These are phyloP conservation scores for Rhodotorula kratochvilovae DNA, from an alignment of 768 basidiomycete genomes.

Conservation along the genomic window DNA sequence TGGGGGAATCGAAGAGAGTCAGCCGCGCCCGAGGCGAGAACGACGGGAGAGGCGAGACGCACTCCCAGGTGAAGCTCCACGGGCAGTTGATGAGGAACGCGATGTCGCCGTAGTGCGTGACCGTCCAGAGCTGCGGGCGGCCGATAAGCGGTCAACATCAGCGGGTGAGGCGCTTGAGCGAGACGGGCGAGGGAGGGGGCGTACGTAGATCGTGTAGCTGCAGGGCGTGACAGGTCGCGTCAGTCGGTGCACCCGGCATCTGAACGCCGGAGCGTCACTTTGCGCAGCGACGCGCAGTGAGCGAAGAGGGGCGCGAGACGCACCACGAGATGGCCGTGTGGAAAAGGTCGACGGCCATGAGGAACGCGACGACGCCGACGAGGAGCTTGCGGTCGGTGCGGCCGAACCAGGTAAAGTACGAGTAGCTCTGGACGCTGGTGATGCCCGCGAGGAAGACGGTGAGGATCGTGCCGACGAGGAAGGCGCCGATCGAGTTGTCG, in stretches of 20 bases:
- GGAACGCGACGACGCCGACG: not conserved
- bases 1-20: rapidly evolving
- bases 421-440: slow-evolving; percentile 2
- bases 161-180: too few relatives aligned
- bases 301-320: not conserved
- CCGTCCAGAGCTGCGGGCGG: slow-evolving; percentile 4
- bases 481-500: not conserved
- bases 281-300: too few relatives aligned
- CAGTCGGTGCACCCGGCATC: too few relatives aligned
- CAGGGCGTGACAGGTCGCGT: too few relatives aligned
- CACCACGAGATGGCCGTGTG: slow-evolving; percentile 18
- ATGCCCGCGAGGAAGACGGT: slow-evolving; percentile 22
- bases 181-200: not conserved
- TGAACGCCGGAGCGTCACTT: too few relatives aligned
- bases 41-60: not conserved
- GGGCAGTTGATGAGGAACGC: slow-evolving; percentile 1
- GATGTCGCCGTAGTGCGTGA: slow-evolving; percentile 17
- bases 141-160: not conserved
- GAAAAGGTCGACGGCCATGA: slow-evolving; percentile 7
- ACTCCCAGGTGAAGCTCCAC: slow-evolving; percentile 11
- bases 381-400: not conserved
- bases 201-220: slow-evolving; percentile 24
- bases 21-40: not conserved
- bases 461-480: slow-evolving; percentile 16
- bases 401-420: slow-evolving; percentile 2